These are phyloP conservation scores for Saprolegnia parasitica DNA, from an alignment of 352 stramenopile species.

Conservation along the genomic window DNA sequence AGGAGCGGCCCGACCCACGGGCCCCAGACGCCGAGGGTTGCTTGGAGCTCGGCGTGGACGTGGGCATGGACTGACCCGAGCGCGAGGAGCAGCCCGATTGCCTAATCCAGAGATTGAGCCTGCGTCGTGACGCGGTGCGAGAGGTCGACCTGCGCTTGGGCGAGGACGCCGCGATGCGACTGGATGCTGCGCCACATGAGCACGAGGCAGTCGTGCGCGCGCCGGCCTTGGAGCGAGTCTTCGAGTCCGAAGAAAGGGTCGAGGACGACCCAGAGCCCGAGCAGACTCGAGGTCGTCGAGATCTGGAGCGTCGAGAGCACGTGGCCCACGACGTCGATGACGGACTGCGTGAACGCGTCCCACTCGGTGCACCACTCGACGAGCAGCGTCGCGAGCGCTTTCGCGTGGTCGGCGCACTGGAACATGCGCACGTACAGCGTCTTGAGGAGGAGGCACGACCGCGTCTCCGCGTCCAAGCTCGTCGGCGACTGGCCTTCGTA, in stretches of 20 bases:
- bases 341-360: constrained; percentile 25
- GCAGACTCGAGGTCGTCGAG: background rate
- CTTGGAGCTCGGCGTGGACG: background rate
- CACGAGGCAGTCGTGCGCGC: constrained; percentile 10
- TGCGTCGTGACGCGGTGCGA: background rate
- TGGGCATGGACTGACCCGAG: constrained; percentile 9
- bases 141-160: constrained; percentile 22
- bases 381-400: constrained; percentile 8
- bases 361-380: constrained; percentile 24
- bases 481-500: constrained; percentile 11
- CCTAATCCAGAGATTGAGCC: background rate
- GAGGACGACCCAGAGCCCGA: constrained; percentile 16
- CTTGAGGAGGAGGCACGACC: constrained; percentile 24
- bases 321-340: constrained; percentile 21
- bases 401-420: constrained; percentile 16
- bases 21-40: constrained; percentile 6
- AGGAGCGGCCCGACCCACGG: constrained; percentile 6
- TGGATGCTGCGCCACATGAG: constrained; percentile 14
- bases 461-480: constrained; percentile 21
- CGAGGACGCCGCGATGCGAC: constrained; percentile 8
- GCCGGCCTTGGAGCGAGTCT: constrained; percentile 15
- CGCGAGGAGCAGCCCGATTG: constrained; percentile 14
- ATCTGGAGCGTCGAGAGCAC: constrained; percentile 10
- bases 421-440: constrained; percentile 27
- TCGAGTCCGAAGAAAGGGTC: constrained; percentile 11